phyloP scores from a whole-genome alignment of 495 filamentous ascomycete genomes.

The Aspergillus taichungensis region DNA sequence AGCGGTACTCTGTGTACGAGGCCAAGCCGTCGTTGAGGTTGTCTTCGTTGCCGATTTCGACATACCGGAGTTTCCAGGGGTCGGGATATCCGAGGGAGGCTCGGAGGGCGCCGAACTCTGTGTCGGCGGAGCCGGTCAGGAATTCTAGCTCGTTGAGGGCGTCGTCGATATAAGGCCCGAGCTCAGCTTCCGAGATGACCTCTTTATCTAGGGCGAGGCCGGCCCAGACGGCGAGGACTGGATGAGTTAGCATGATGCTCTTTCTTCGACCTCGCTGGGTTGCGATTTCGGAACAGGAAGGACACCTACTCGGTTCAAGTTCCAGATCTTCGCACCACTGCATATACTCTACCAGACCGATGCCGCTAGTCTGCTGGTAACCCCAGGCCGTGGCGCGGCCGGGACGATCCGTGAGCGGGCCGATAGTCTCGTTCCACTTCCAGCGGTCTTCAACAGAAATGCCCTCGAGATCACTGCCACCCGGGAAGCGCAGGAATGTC shows the following conservation, averaged over 20 bases:
- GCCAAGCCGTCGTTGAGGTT: constrained; percentile 28
- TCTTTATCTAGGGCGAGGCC: constrained; percentile 53
- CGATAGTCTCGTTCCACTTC: constrained; percentile 63
- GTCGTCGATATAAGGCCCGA: constrained; percentile 41
- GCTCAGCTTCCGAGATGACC: constrained; percentile 19
- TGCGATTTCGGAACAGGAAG: no score
- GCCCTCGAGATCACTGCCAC: constrained; percentile 60
- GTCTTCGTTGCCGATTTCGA: constrained; percentile 52
- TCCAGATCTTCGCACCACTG: constrained; percentile 56
- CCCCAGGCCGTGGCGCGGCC: constrained; percentile 52
- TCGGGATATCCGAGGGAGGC: constrained; percentile 37
- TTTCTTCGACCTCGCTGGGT: no score
- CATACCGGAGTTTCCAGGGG: constrained; percentile 38
- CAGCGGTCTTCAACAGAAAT: constrained; percentile 43
- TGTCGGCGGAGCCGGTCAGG: constrained; percentile 25
- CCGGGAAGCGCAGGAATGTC: constrained; percentile 54
- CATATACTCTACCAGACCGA: constrained; percentile 55
- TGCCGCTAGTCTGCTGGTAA: constrained; percentile 49
- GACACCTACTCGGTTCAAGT: constrained; percentile 40
- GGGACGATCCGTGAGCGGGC: constrained; percentile 52
- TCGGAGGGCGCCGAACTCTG: constrained; percentile 35
- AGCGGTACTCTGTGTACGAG: constrained; percentile 38
- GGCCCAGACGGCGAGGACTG: constrained; percentile 48
- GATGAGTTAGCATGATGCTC: constrained; percentile 1
- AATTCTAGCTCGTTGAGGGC: constrained; percentile 58